Conservation (phyloP, 495 filamentous ascomycete genomes). For the Aspergillus leporis region DNA sequence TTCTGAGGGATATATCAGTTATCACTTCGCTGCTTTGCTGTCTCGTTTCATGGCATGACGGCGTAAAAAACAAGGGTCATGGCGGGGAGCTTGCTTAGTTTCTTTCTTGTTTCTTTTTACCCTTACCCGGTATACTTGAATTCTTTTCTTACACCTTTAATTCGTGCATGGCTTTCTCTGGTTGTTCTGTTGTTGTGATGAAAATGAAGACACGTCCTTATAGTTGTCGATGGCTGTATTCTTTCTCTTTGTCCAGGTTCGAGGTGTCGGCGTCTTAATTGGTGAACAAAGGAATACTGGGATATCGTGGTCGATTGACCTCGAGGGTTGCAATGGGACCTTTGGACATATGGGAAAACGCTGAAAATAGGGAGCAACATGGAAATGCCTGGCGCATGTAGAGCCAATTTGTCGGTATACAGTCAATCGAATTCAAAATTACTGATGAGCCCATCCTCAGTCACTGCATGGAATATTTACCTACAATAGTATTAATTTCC, state of each 20-base stretch:
- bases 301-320: conserved; percentile 22
- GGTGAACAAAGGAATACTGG: conserved; percentile 25
- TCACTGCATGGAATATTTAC: conserved; percentile 7
- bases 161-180: conserved; percentile 22
- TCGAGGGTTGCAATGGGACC: conserved; percentile 22
- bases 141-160: conserved; percentile 24
- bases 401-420: conserved; percentile 29
- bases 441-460: conserved; percentile 20
- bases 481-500: not conserved
- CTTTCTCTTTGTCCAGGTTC: conserved; percentile 24
- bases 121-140: conserved; percentile 25
- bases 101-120: conserved; percentile 16
- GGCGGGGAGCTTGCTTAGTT: conserved; percentile 25
- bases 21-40: conserved; percentile 21
- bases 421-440: conserved; percentile 28
- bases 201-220: conserved; percentile 26
- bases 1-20: conserved; percentile 27
- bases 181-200: conserved; percentile 27
- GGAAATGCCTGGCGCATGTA: conserved; percentile 22
- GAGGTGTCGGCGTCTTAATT: conserved; percentile 34
- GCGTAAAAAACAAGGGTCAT: conserved; percentile 34
- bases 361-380: conserved; percentile 21
- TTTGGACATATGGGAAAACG: conserved; percentile 28
- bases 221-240: conserved; percentile 30
- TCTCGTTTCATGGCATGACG: conserved; percentile 37